Percentiles rank a stretch among this genome's conserved stretches.
phyloP scores from a whole-genome alignment of 768 basidiomycete genomes.

The Suillus brevipes region DNA sequence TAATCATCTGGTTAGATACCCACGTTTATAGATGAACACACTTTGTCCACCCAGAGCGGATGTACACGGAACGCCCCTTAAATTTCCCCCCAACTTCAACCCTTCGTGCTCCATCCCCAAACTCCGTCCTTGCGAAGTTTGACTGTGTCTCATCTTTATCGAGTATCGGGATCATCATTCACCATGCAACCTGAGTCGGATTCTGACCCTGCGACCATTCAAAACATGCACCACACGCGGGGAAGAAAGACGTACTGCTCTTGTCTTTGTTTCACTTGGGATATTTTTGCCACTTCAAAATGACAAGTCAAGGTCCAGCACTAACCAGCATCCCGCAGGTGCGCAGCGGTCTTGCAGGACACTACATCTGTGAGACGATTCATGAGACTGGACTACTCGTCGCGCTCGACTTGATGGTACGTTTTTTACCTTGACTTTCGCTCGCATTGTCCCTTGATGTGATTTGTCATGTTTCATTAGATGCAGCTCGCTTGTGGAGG shows the following conservation, averaged over 20 bases:
- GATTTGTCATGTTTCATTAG: background rate
- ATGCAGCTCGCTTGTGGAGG: slow-evolving; percentile 68
- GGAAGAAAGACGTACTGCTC: no score
- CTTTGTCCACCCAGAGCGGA: slow-evolving; percentile 72
- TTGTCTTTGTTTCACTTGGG: no score
- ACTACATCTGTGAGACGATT: background rate
- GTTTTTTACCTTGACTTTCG: background rate
- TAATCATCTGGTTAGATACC: no score
- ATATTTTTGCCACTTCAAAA: no score
- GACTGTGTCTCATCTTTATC: slow-evolving; percentile 82
- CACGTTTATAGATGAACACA: slow-evolving; percentile 25
- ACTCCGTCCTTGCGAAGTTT: slow-evolving; percentile 32
- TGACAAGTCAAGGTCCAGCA: background rate
- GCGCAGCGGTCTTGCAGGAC: slow-evolving; percentile 85
- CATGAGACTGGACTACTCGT: background rate
- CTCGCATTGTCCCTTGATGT: no score
- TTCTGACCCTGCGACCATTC: no score
- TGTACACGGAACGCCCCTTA: slow-evolving; percentile 99
- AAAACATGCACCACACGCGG: no score
- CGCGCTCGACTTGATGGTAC: slow-evolving; percentile 41
- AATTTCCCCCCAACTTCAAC: slow-evolving; percentile 72
- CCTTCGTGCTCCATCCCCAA: slow-evolving; percentile 25
- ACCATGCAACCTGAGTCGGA: no score
- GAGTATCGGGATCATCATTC: slow-evolving; percentile 41
- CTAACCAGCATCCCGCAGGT: slow-evolving; percentile 45